Base-by-base conservation (phyloP, 345 rosid species). In the Orychophragmus violaceus region DNA sequence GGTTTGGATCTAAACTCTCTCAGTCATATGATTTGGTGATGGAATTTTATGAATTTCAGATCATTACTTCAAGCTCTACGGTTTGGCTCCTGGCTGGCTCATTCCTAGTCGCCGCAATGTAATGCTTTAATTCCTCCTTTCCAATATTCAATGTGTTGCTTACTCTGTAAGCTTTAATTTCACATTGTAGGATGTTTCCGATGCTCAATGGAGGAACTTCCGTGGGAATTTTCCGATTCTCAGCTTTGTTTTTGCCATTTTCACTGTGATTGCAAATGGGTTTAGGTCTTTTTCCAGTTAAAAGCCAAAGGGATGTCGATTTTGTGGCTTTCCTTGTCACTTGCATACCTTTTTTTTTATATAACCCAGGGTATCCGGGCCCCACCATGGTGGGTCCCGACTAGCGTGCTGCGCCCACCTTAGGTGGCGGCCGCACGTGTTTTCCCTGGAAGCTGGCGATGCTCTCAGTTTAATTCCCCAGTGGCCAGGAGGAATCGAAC, bases 121-220 rank as follows among this genome's bases (percentile, higher is more conserved):
- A 70, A 25, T 58, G 27, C 10, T 41, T 2, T 46, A 14, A 11
- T 48, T 50, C 46, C 27, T 11, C 6, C 8, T 28, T 28, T 28
- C 8, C 11, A 33, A 33, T 1, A 5, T 59, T 23, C 22, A 2
- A 3, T 25, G 27, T 17, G 0, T 27, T 49, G 37, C 2, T 36
- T 33, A 10, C 5, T 17, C 5, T 44, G 5, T 2, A 5, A 35
- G 3, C 11, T 30, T 19, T 32, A 3, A 0, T 3, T 3, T 3
- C 25, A 21, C 23, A 11, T 4, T 29, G 22, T 66, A 92, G 93
- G 97, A 92, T 76, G 78, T 66, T 2, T 86, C 95, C 1, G 97
- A 92, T 78, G 83, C 87, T 23, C 95, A 89, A 61, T 92, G 98
- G 97, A 80, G 97, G 70, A 89, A 87, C 10, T 86, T 89, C 44